Percentiles rank a stretch among this genome's conserved stretches.
These are phyloP conservation scores for Fusarium annulatum DNA, from an alignment of 2,329 filamentous ascomycete genomes.

Conservation along the genomic window DNA sequence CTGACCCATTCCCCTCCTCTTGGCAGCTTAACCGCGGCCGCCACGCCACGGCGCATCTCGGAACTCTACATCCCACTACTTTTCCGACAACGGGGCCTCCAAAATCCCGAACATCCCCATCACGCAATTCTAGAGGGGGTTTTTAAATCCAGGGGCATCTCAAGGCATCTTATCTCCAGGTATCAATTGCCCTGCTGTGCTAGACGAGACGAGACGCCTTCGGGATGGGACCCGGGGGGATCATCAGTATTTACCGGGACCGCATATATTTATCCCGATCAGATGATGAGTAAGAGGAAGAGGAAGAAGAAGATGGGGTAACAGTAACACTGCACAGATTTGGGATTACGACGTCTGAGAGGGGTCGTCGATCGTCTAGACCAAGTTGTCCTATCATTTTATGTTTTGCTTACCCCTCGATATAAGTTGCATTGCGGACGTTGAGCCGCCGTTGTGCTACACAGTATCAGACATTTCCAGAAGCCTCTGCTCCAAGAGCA, in stretches of 20 bases:
- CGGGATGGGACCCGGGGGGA: conserved; percentile 24
- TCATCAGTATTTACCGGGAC: conserved; percentile 8
- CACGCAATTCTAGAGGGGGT: neutral
- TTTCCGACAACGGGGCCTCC: conserved; percentile 1
- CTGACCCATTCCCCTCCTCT: neutral
- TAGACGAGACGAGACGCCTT: neutral
- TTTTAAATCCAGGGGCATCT: neutral
- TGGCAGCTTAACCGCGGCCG: neutral
- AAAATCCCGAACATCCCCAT: neutral
- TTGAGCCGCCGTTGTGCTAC: neutral
- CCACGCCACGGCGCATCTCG: neutral
- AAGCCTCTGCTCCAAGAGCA: neutral
- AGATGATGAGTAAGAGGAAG: conserved; percentile 27
- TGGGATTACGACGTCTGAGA: neutral
- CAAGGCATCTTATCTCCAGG: neutral
- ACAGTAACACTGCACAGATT: neutral
- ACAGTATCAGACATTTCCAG: conserved; percentile 1
- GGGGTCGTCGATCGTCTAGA: neutral
- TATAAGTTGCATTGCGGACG: neutral
- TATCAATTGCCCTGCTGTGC: neutral
- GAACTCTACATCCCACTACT: neutral
- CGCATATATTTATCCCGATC: conserved; percentile 24
- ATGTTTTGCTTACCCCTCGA: conserved; percentile 12
- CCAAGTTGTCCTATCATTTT: conserved; percentile 3
- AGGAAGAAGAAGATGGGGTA: conserved; percentile 2